Percentiles rank a stretch among this genome's conserved stretches.
These are phyloP conservation scores for Heterobasidion occidentale DNA, from an alignment of 1,284 basidiomycete species.

Conservation along the genomic window DNA sequence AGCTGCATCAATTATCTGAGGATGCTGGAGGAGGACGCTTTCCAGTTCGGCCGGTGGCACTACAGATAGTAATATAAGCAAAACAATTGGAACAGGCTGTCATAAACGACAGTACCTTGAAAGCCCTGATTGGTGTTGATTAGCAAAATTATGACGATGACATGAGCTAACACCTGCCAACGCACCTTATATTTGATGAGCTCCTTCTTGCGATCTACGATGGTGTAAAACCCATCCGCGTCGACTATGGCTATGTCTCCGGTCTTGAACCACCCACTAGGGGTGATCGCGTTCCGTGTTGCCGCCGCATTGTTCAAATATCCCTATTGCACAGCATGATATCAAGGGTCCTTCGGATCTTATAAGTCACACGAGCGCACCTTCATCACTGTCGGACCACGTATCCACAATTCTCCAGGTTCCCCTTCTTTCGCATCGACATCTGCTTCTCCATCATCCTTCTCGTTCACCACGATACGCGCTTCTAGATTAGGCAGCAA, in stretches of 20 bases:
- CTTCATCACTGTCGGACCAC: slow-evolving; percentile 78
- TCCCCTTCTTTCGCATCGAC: slow-evolving; percentile 47
- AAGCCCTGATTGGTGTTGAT: slow-evolving; percentile 15
- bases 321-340: slow-evolving; percentile 28
- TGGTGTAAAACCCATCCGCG: slow-evolving; percentile 53
- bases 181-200: slow-evolving; percentile 76
- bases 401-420: slow-evolving; percentile 76
- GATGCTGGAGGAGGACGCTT: slow-evolving; percentile 62
- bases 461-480: slow-evolving; percentile 54
- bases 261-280: slow-evolving; percentile 78
- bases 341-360: not conserved
- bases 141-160: not conserved
- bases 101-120: slow-evolving; percentile 13
- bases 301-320: slow-evolving; percentile 63
- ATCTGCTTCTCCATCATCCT: slow-evolving; percentile 42
- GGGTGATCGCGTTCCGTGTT: slow-evolving; percentile 59
- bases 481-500: slow-evolving; percentile 77
- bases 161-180: not conserved
- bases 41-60: slow-evolving; percentile 84
- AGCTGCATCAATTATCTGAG: slow-evolving; percentile 63
- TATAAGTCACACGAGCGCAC: slow-evolving; percentile 18
- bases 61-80: slow-evolving; percentile 15
- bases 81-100: not conserved
- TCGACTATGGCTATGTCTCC: slow-evolving; percentile 68
- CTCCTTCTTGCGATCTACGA: slow-evolving; percentile 73